phyloP scores from a whole-genome alignment of 2,329 filamentous ascomycete genomes.

The Chaetomiaceae sp. region DNA sequence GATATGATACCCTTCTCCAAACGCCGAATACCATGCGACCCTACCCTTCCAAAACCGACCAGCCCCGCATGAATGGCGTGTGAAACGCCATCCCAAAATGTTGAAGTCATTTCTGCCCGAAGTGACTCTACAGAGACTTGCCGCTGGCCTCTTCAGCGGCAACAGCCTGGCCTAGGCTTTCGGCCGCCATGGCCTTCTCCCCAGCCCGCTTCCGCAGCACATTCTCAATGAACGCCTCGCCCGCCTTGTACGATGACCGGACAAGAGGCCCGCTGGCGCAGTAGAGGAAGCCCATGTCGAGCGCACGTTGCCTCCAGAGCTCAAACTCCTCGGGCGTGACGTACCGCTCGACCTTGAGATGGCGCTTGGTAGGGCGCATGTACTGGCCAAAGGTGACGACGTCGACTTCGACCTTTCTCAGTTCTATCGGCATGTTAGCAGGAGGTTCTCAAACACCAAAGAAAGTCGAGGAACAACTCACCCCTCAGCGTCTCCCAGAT shows the following conservation, averaged over 20 bases:
- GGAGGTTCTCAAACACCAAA: not conserved
- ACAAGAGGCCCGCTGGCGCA: slow-evolving; percentile 91
- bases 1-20: slow-evolving; percentile 8
- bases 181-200: slow-evolving; percentile 32
- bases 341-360: slow-evolving; percentile 96
- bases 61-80: slow-evolving; percentile 14
- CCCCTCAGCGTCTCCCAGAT: slow-evolving; percentile 71
- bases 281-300: slow-evolving; percentile 96
- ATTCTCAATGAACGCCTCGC: slow-evolving; percentile 98
- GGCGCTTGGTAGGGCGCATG: slow-evolving; percentile 97
- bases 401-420: slow-evolving; percentile 77
- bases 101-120: slow-evolving; percentile 13
- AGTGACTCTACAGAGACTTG: slow-evolving; percentile 12
- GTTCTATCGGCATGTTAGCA: slow-evolving; percentile 45
- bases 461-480: slow-evolving; percentile 34
- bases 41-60: slow-evolving; percentile 8
- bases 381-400: slow-evolving; percentile 99
- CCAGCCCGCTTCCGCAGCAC: slow-evolving; percentile 77
- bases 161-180: slow-evolving; percentile 38
- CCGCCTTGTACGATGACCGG: slow-evolving; percentile 93
- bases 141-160: slow-evolving; percentile 31
- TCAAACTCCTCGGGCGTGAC: slow-evolving; percentile 90
- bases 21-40: slow-evolving; percentile 19
- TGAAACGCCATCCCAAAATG: slow-evolving; percentile 20
- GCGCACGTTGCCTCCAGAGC: slow-evolving; percentile 79